These are phyloP conservation scores for Lavandula angustifolia DNA, from an alignment of 257 asterid species.

Conservation along the genomic window DNA sequence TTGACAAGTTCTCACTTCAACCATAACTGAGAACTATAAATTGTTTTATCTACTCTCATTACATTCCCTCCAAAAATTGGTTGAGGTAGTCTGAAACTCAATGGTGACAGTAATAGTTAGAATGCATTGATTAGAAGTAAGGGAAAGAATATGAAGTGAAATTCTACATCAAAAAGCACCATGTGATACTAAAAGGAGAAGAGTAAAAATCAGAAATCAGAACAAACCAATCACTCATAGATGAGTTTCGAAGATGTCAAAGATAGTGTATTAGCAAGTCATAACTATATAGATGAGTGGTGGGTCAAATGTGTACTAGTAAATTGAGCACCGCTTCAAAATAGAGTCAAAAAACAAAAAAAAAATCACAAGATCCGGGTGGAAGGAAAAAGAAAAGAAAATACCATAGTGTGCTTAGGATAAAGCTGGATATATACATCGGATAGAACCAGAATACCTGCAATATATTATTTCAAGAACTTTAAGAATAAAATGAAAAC, in stretches of 20 bases:
- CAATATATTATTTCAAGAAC: slow-evolving; percentile 30
- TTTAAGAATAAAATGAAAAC: slow-evolving; percentile 22
- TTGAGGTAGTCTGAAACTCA: neutral
- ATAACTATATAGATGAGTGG: neutral
- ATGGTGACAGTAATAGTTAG: neutral
- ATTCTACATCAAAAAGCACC: slow-evolving; percentile 1
- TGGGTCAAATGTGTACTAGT: neutral
- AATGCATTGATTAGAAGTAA: neutral
- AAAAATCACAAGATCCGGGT: neutral
- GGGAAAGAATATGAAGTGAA: slow-evolving; percentile 15
- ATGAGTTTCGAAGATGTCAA: neutral
- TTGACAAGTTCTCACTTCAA: too few species aligned
- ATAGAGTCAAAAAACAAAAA: neutral
- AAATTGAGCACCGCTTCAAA: slow-evolving; percentile 19
- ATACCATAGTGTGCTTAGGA: slow-evolving; percentile 88
- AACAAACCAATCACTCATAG: too few species aligned
- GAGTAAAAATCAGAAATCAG: neutral
- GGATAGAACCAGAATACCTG: slow-evolving; percentile 99
- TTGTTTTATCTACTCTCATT: neutral
- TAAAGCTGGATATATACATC: slow-evolving; percentile 85
- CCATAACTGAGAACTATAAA: neutral
- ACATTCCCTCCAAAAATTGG: neutral
- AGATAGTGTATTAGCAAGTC: slow-evolving; percentile 7
- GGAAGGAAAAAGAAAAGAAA: slow-evolving; percentile 27
- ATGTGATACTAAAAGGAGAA: neutral